phyloP scores from a whole-genome alignment of 2,329 filamentous ascomycete species.

The Fusarium burgessii region DNA sequence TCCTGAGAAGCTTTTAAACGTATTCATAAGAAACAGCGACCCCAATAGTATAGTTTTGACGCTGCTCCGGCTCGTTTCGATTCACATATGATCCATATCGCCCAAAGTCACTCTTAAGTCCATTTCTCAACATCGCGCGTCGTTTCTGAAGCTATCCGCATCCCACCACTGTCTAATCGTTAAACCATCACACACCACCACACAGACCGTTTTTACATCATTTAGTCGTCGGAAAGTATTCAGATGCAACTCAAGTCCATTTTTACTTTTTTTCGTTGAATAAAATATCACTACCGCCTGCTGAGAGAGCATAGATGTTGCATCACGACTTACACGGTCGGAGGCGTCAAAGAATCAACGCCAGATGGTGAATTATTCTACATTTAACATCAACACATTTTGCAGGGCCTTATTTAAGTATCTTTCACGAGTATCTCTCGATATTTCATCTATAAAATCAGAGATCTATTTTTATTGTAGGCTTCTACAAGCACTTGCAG shows the following conservation, averaged over 20 bases:
- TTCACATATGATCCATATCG: conserved; percentile 10
- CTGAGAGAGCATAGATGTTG: conserved; percentile 14
- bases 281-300: neutral
- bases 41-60: conserved; percentile 22
- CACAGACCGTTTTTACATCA: conserved; percentile 4
- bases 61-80: conserved; percentile 18
- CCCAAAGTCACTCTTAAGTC: conserved; percentile 49
- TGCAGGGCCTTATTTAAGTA: neutral
- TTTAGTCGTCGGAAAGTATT: neutral
- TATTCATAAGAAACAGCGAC: conserved; percentile 33
- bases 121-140: conserved; percentile 34
- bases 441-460: neutral
- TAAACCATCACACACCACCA: conserved; percentile 36
- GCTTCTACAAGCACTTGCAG: no score
- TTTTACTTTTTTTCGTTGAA: conserved; percentile 38
- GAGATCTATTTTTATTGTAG: no score
- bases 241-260: conserved; percentile 4
- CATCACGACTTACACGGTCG: conserved; percentile 47
- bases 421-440: neutral
- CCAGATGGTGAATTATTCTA: conserved; percentile 6
- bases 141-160: conserved; percentile 53
- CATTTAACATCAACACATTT: neutral
- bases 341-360: conserved; percentile 39
- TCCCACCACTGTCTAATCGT: conserved; percentile 35
- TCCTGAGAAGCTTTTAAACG: conserved; percentile 17